A percentile compares a stretch with the other conserved stretches of the same genome.
These are phyloP conservation scores for Xanthoconium purpureum DNA, from an alignment of 768 basidiomycete genomes.

Conservation along the genomic window DNA sequence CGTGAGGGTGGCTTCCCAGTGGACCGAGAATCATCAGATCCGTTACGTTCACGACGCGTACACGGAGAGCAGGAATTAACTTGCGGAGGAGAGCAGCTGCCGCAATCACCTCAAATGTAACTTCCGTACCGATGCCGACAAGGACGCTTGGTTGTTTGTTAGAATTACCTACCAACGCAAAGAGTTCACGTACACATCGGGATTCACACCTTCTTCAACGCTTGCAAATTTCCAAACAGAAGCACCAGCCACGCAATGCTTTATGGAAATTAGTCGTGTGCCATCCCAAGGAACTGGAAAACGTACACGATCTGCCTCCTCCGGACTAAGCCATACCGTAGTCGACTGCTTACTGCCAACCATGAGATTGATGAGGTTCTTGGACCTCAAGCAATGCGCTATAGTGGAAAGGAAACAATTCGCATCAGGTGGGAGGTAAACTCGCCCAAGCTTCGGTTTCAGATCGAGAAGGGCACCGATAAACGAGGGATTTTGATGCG, in stretches of 20 bases:
- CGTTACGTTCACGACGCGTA: constrained; percentile 85
- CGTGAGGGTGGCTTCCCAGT: constrained; percentile 72
- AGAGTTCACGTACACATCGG: constrained; percentile 55
- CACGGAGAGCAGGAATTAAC: constrained; percentile 66
- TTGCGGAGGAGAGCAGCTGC: constrained; percentile 78
- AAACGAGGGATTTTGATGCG: constrained; percentile 83
- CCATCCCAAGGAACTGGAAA: not conserved
- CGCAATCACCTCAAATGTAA: constrained; percentile 86
- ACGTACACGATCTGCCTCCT: constrained; percentile 67
- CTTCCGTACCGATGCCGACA: constrained; percentile 84
- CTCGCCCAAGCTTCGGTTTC: constrained; percentile 66
- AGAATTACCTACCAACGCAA: not conserved
- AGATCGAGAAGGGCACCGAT: constrained; percentile 83
- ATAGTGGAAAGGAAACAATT: constrained; percentile 84
- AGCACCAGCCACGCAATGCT: constrained; percentile 86
- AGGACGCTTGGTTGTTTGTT: constrained; percentile 49
- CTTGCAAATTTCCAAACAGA: constrained; percentile 85
- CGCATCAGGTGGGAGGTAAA: constrained; percentile 88
- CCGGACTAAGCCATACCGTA: constrained; percentile 71
- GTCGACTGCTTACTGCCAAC: constrained; percentile 86
- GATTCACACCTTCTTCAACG: constrained; percentile 64
- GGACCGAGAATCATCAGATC: constrained; percentile 82
- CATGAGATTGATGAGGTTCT: constrained; percentile 86
- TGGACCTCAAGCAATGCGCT: constrained; percentile 77
- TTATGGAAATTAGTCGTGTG: not conserved